Evolutionary conservation across 768 basidiomycete species (phyloP).

Genomic region (Lactarius psammicola): DNA sequence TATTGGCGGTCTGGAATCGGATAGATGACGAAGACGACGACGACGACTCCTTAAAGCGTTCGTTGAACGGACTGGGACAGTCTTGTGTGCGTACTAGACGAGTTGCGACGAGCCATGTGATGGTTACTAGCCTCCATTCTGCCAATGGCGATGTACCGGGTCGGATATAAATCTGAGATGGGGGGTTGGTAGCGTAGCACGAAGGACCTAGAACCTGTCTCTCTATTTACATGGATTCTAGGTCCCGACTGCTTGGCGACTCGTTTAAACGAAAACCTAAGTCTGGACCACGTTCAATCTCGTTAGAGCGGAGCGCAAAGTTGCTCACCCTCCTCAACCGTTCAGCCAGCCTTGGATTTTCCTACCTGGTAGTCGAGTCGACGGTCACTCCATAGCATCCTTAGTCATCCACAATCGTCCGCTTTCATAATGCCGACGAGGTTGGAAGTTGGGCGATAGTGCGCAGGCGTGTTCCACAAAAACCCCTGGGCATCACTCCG

Average conservation of each 20-base stretch:
- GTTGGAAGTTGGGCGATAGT: neutral
- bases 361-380: neutral
- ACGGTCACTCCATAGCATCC: neutral
- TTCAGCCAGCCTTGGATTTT: neutral
- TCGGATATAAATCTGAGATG: conserved; percentile 13
- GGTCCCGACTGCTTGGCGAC: conserved; percentile 15
- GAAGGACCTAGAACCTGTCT: conserved; percentile 17
- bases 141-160: conserved; percentile 2
- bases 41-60: neutral
- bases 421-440: neutral
- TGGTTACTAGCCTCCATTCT: neutral
- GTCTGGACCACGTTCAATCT: neutral
- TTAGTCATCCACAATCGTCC: neutral
- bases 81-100: neutral
- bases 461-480: neutral
- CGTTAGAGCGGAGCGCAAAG: conserved; percentile 19
- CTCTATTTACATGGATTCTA: neutral
- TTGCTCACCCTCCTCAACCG: neutral
- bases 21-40: conserved; percentile 12
- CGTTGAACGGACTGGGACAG: neutral
- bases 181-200: neutral
- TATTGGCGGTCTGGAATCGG: conserved; percentile 18
- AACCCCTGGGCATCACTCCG: neutral
- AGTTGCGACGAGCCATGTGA: conserved; percentile 5
- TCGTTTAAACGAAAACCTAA: conserved; percentile 3